Evolutionary conservation across 2,329 filamentous ascomycete genomes (phyloP).

Genomic region (Penicillium brevicompactum): DNA sequence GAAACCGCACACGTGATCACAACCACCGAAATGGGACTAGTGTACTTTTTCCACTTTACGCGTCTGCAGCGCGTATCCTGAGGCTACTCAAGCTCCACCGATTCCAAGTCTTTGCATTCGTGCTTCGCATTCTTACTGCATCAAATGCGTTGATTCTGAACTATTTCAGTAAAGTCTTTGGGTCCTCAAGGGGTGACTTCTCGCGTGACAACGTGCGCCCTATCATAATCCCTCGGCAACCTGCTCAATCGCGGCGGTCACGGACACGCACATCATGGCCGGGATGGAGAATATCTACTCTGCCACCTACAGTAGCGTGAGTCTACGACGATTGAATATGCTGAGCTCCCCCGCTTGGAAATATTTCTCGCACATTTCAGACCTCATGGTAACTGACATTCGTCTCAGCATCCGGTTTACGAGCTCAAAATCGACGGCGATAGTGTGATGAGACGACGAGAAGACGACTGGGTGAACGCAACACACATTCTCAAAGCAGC

Average conservation of each 20-base stretch:
- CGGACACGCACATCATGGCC: slow-evolving; percentile 34
- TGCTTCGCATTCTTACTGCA: slow-evolving; percentile 14
- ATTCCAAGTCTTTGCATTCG: slow-evolving; percentile 34
- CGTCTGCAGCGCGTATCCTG: slow-evolving; percentile 39
- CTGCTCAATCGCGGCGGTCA: slow-evolving; percentile 23
- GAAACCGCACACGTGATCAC: slow-evolving; percentile 15
- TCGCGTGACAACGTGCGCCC: slow-evolving; percentile 12
- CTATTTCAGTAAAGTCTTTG: slow-evolving; percentile 13
- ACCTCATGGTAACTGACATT: background rate
- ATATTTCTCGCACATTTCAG: background rate
- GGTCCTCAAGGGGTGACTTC: slow-evolving; percentile 12
- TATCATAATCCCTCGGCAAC: slow-evolving; percentile 24
- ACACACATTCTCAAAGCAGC: slow-evolving; percentile 97
- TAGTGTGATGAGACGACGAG: slow-evolving; percentile 93
- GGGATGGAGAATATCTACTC: slow-evolving; percentile 57
- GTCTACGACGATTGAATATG: slow-evolving; percentile 18
- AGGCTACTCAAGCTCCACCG: slow-evolving; percentile 30
- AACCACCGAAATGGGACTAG: slow-evolving; percentile 17
- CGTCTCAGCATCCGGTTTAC: slow-evolving; percentile 83
- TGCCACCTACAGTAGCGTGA: slow-evolving; percentile 66
- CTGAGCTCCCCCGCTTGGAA: background rate
- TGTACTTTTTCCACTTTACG: slow-evolving; percentile 41
- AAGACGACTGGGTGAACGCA: slow-evolving; percentile 99
- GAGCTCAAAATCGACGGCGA: slow-evolving; percentile 85
- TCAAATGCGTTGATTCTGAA: slow-evolving; percentile 17